These are phyloP conservation scores for Apiospora saccharicola DNA, from an alignment of 2,329 filamentous ascomycete genomes.

Conservation along the genomic window DNA sequence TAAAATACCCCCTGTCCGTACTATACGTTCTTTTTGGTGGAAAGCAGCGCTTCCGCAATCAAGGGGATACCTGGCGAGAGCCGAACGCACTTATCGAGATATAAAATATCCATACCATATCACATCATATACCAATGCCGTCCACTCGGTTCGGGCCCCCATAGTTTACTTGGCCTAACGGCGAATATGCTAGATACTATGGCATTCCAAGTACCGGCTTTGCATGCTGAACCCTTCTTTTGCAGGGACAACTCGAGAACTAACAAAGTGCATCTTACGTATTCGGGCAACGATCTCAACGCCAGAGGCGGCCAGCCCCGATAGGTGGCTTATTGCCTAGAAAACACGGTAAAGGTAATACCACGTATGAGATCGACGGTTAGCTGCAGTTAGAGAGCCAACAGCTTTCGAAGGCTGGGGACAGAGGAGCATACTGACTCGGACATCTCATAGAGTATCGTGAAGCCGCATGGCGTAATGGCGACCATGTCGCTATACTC, in stretches of 20 bases:
- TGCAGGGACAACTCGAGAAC: neutral
- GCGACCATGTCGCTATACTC: neutral
- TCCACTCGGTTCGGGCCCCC: constrained; percentile 8
- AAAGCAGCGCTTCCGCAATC: too few relatives aligned
- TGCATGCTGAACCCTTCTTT: neutral
- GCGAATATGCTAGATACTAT: neutral
- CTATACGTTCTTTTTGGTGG: too few relatives aligned
- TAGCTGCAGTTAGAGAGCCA: neutral
- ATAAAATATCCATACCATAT: constrained; percentile 5
- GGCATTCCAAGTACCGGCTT: neutral
- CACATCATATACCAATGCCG: neutral
- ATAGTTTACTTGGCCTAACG: constrained; percentile 12
- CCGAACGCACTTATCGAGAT: constrained; percentile 2
- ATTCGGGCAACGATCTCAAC: neutral
- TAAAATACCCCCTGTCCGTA: too few relatives aligned
- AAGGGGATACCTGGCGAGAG: neutral
- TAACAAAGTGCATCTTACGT: neutral
- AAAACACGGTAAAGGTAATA: neutral
- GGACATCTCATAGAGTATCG: neutral
- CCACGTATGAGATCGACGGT: neutral
- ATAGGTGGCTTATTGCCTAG: neutral
- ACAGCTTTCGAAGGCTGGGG: neutral
- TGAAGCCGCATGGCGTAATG: neutral
- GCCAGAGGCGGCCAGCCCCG: neutral
- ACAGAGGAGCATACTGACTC: neutral